Percentiles rank a stretch among this genome's conserved stretches.
Evolutionary conservation across 306 rosid genomes (phyloP).

Genomic region (Carpinus viminea): DNA sequence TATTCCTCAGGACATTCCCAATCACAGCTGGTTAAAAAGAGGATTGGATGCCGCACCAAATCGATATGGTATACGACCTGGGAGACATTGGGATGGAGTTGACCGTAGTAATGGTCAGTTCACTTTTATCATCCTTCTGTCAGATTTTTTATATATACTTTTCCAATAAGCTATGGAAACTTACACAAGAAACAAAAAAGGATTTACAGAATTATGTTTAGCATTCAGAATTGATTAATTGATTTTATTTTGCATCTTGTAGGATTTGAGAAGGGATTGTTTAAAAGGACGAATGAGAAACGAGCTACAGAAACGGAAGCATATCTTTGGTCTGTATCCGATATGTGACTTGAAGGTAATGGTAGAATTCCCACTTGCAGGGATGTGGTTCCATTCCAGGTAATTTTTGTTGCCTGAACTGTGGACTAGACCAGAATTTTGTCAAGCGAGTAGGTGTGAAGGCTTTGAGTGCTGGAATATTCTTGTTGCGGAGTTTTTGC

Average conservation of each 20-base stretch:
- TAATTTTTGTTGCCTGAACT: neutral
- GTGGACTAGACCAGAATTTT: neutral
- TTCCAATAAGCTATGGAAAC: neutral
- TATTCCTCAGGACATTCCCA: constrained; percentile 82
- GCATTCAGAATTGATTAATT: constrained; percentile 17
- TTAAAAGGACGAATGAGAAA: constrained; percentile 73
- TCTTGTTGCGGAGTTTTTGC: neutral
- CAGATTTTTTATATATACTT: constrained; percentile 4
- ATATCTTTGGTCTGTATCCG: constrained; percentile 89
- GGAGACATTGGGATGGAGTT: constrained; percentile 96
- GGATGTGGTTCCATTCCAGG: neutral
- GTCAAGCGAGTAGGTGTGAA: neutral
- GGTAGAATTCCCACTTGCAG: neutral
- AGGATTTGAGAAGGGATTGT: constrained; percentile 75
- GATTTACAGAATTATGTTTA: neutral
- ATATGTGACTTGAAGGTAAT: constrained; percentile 54
- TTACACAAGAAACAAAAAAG: neutral
- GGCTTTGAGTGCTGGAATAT: neutral
- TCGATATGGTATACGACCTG: constrained; percentile 80
- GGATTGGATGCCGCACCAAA: constrained; percentile 77
- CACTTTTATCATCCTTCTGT: constrained; percentile 3
- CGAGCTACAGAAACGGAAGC: constrained; percentile 83
- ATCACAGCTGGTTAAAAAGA: constrained; percentile 85
- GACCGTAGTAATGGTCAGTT: constrained; percentile 90
- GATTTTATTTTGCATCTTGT: constrained; percentile 12